Evolutionary conservation across 345 rosid species (phyloP), one percentile per base, ranked within the genome.

Genomic region (Citrus unshiu): DNA sequence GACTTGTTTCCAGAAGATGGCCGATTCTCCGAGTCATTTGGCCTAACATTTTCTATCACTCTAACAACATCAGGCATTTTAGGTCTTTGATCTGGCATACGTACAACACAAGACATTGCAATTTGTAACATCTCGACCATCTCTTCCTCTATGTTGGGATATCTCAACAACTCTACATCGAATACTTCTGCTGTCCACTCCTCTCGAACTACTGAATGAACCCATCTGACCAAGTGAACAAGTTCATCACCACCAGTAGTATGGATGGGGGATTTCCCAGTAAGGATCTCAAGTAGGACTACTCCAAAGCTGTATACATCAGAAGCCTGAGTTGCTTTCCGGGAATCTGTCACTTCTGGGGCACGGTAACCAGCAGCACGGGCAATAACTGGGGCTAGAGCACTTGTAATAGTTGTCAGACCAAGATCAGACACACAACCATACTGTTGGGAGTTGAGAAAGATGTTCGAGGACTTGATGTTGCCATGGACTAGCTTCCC

Each of bases 171-270:
- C 90, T 94, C 98, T 1, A 94, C 70, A n/a, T 97, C 99, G 9
- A 94, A 96, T 4, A 97, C 99, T 73, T 97, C 98, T 37, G 98
- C 98, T 0, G 98, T 96, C 99, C 98, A 94, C 85, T 96, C 99
- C 75, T 96, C 99, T 35, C 98, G 87, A 67, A 96, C 99, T 7
- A 97, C 98, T 0, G 97, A 97, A 79, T 94, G 98, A 70, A 97
- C 99, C 99, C 99, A 97, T 78, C 97, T 83, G 59, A 93, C 99
- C 88, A 97, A 85, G 82, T 97, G 98, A 63, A 94, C 84, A 10
- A 94, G 89, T 87, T 97, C 99, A 19, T 94, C 98, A 0, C 97
- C 93, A 22, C 92, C 92, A 0, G 94, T 90, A 1, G 97, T 82
- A 68, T 97, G 90, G 68, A 97, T 88, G 6, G 99, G 98, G 2